Evolutionary conservation across 768 basidiomycete genomes (phyloP), one percentile per base, ranked within the genome.

Genomic region (Tylopilus rubrobrunneus): DNA sequence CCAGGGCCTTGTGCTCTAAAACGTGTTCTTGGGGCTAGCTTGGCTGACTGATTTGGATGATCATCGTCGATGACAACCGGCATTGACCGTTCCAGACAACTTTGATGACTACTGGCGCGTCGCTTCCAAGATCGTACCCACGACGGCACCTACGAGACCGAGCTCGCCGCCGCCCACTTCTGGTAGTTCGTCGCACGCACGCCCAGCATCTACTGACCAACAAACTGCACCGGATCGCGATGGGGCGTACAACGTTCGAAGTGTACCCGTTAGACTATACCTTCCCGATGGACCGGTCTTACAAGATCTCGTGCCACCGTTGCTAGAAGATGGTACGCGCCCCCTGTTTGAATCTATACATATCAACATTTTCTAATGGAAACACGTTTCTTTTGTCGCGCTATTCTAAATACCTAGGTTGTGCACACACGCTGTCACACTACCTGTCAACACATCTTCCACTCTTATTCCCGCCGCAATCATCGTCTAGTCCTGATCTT

Each of bases 71-170:
- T 52, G 53, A 58, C 25, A 23, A 39, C 49, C 41, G 55, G 39
- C 44, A 31, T 60, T 55, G 53, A 45, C 11, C 45, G 37, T 51
- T 59, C 48, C 68, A 98, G 97, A 96, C 73, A 95, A 94, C 69
- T 98, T 94, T 63, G 94, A 98, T 62, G 85, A 92, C 56, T 97
- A 89, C 66, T 95, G 92, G 87, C 83, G 91, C 27, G 89, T 98
- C 58, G 92, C 93, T 4, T 82, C 88, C n/a, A 94, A 95, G 64
- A 81, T 98, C 43, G 86, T 92, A 27, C 97, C 97, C 4, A 83
- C 90, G 3, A 89, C 86, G 1, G 75, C 83, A 6, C 76, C 83
- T 5, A 73, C 78, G 34, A 80, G 86, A 21, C 74, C 83, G 8
- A 76, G 76, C 56, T 86, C 86, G 2, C 76, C 79, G 21, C 76